Evolutionary conservation across 2,329 filamentous ascomycete species (phyloP).

Genomic region (Coniochaeta sp.): DNA sequence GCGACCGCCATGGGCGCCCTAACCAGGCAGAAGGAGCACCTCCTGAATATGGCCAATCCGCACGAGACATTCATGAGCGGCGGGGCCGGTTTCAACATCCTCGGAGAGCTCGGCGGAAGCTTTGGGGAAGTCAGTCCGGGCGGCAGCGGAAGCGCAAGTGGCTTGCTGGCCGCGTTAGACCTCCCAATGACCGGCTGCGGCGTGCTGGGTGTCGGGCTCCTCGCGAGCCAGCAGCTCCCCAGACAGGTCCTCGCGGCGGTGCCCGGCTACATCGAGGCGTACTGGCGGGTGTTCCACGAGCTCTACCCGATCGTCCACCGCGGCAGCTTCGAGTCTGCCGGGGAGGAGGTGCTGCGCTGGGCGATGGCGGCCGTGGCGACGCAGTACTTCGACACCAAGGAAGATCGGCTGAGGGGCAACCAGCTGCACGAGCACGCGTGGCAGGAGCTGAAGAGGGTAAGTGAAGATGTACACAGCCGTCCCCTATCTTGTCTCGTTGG

Average conservation of each 20-base stretch:
- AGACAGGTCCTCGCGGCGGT: constrained; percentile 32
- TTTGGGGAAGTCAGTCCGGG: constrained; percentile 7
- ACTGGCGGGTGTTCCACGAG: constrained; percentile 44
- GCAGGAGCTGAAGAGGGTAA: constrained; percentile 42
- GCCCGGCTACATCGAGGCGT: constrained; percentile 42
- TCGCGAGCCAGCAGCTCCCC: constrained; percentile 26
- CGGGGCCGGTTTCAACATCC: constrained; percentile 6
- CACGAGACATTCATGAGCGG: constrained; percentile 1
- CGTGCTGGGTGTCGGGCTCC: constrained; percentile 10
- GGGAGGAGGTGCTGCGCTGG: constrained; percentile 38
- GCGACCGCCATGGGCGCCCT: constrained; percentile 27
- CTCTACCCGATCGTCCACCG: constrained; percentile 44
- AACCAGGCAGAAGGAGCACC: constrained; percentile 32
- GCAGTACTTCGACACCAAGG: constrained; percentile 39
- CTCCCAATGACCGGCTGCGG: constrained; percentile 19
- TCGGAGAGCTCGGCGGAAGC: constrained; percentile 8
- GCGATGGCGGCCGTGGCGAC: constrained; percentile 52
- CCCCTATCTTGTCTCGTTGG: background rate
- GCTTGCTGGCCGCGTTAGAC: constrained; percentile 24
- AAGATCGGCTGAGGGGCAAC: constrained; percentile 42
- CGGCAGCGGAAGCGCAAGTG: constrained; percentile 10
- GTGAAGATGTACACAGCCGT: constrained; percentile 16
- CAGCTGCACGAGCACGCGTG: constrained; percentile 40
- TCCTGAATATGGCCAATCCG: constrained; percentile 14
- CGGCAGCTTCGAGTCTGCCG: constrained; percentile 30